Percentiles rank a stretch among this genome's conserved stretches.
Evolutionary conservation across 257 asterid genomes (phyloP).

Genomic region (Agastache rugosa): DNA sequence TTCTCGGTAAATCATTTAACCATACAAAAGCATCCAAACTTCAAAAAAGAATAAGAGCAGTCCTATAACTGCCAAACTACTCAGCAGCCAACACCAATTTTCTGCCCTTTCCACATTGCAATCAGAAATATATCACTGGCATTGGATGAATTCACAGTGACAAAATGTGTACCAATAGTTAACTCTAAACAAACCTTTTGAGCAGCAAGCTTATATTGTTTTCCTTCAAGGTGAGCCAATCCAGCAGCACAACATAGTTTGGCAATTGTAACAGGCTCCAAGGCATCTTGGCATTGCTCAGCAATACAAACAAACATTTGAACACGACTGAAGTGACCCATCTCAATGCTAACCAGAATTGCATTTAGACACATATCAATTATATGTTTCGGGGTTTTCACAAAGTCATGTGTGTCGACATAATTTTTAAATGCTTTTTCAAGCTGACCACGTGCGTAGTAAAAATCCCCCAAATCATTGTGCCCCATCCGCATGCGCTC

Average conservation of each 20-base stretch:
- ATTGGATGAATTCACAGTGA: background rate
- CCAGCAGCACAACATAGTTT: slow-evolving; percentile 91
- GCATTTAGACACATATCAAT: slow-evolving; percentile 89
- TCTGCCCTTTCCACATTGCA: slow-evolving; percentile 12
- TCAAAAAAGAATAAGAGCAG: background rate
- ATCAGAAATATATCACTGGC: background rate
- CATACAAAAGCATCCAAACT: background rate
- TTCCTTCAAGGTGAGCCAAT: slow-evolving; percentile 81
- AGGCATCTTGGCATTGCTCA: slow-evolving; percentile 75
- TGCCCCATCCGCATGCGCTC: slow-evolving; percentile 99
- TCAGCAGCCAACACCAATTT: slow-evolving; percentile 10
- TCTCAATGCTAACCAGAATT: slow-evolving; percentile 91
- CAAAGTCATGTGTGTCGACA: slow-evolving; percentile 93
- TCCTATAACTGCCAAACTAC: background rate
- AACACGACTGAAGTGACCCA: slow-evolving; percentile 95
- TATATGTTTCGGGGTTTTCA: slow-evolving; percentile 82
- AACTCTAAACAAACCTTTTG: slow-evolving; percentile 70
- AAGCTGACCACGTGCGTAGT: slow-evolving; percentile 84
- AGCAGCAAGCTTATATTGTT: slow-evolving; percentile 92
- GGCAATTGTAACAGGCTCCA: slow-evolving; percentile 70
- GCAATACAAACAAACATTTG: slow-evolving; percentile 89
- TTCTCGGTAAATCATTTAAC: too few relatives aligned
- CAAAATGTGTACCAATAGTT: background rate
- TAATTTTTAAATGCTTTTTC: slow-evolving; percentile 91
- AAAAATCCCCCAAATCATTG: slow-evolving; percentile 96